Percentiles rank a stretch among this genome's conserved stretches.
Evolutionary conservation across 768 basidiomycete genomes (phyloP).

Genomic region (Xerocomellus amylosporus): DNA sequence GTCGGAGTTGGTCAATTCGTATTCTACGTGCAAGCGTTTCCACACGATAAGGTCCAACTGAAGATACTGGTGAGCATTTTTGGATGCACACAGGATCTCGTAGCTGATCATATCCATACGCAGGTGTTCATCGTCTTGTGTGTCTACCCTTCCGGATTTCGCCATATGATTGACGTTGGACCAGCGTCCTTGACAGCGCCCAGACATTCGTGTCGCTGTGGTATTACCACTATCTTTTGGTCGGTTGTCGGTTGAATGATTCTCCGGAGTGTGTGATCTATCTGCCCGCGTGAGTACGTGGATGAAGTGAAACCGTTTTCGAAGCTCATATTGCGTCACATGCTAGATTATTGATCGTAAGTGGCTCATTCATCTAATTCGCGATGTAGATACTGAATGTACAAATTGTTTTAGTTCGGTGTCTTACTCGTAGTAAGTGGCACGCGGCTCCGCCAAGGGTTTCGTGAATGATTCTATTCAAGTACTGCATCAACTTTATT

Average conservation of each 20-base stretch:
- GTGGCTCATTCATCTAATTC: neutral
- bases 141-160: neutral
- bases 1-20: no score
- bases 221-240: conserved; percentile 1
- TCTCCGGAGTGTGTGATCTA: neutral
- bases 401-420: neutral
- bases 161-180: neutral
- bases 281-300: conserved; percentile 8
- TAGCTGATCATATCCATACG: neutral
- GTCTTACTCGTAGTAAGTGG: conserved; percentile 5
- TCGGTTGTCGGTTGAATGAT: conserved; percentile 8
- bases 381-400: neutral
- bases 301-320: neutral
- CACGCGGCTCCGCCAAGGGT: neutral
- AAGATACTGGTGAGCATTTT: no score
- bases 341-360: conserved; percentile 5
- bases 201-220: neutral
- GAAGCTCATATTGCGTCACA: neutral
- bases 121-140: conserved; percentile 14
- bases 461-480: neutral
- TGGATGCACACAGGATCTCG: no score
- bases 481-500: conserved; percentile 19
- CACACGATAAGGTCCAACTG: no score
- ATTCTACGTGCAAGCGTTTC: no score
- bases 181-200: conserved; percentile 9